These are phyloP conservation scores for Entelexis paramagnoliae DNA, from an alignment of 1,139 yeast genomes.

Conservation along the genomic window DNA sequence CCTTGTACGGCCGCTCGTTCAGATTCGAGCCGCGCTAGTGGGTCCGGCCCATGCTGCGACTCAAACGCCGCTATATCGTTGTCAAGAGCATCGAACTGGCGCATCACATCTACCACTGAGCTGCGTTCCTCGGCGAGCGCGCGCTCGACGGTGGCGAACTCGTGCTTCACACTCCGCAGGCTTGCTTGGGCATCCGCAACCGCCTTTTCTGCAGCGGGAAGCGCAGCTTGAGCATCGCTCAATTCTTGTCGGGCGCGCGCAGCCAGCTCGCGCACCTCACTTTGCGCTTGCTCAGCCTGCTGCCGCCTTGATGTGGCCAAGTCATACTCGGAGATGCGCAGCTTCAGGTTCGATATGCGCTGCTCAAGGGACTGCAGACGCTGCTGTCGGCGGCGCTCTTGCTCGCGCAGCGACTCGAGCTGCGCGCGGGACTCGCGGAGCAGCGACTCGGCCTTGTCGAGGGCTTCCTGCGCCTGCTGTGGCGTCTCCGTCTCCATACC, in stretches of 20 bases:
- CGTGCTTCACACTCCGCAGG: slow-evolving; percentile 8
- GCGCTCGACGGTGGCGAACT: slow-evolving; percentile 13
- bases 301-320: neutral
- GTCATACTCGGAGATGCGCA: slow-evolving; percentile 12
- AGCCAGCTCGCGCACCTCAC: neutral
- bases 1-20: neutral
- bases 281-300: slow-evolving; percentile 5
- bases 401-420: slow-evolving; percentile 1
- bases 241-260: neutral
- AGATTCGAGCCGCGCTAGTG: slow-evolving; percentile 3
- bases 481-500: slow-evolving; percentile 3
- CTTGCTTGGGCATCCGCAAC: neutral
- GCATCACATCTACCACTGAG: neutral
- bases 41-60: slow-evolving; percentile 14
- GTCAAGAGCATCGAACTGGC: slow-evolving; percentile 8
- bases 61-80: slow-evolving; percentile 12
- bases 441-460: slow-evolving; percentile 4
- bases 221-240: neutral
- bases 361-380: slow-evolving; percentile 1
- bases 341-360: slow-evolving; percentile 4
- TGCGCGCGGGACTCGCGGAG: neutral
- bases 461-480: slow-evolving; percentile 11
- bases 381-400: neutral
- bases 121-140: slow-evolving; percentile 7
- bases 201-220: slow-evolving; percentile 5